phyloP scores from a whole-genome alignment of 768 basidiomycete genomes.

The Postia placenta region DNA sequence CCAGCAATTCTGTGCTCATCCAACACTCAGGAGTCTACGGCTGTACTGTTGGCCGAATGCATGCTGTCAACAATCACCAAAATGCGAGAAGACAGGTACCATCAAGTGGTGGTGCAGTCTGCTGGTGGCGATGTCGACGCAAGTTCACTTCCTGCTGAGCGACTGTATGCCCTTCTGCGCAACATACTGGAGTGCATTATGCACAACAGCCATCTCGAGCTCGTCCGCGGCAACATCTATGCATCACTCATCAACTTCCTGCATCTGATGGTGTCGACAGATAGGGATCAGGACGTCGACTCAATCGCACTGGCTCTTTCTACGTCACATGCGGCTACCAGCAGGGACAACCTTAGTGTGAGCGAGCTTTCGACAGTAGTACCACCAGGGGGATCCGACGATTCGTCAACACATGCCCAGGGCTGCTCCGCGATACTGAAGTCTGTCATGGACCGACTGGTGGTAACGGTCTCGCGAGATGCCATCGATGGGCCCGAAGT shows the following conservation, averaged over 20 bases:
- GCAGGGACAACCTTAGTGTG: conserved; percentile 35
- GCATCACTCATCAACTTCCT: conserved; percentile 86
- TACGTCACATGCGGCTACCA: conserved; percentile 14
- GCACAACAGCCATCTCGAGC: conserved; percentile 72
- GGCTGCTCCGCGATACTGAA: conserved; percentile 67
- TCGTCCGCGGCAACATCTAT: conserved; percentile 93
- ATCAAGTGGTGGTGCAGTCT: conserved; percentile 63
- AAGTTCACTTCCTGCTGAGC: conserved; percentile 72
- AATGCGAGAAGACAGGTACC: conserved; percentile 75
- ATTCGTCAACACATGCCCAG: conserved; percentile 41
- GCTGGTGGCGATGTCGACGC: conserved; percentile 56
- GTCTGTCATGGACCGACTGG: conserved; percentile 61
- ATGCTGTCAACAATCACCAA: conserved; percentile 81
- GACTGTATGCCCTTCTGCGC: conserved; percentile 68
- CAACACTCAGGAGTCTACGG: conserved; percentile 63
- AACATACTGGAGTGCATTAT: conserved; percentile 69
- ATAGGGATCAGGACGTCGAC: neutral
- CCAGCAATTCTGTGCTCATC: conserved; percentile 60
- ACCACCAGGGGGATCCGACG: neutral
- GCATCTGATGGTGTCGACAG: conserved; percentile 49
- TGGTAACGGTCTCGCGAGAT: conserved; percentile 75
- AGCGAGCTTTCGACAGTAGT: conserved; percentile 28
- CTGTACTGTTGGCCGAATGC: conserved; percentile 79
- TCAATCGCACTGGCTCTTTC: conserved; percentile 24
- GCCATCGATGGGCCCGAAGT: conserved; percentile 94